Evolutionary conservation across 495 filamentous ascomycete genomes (phyloP), one percentile per base, ranked within the genome.

Genomic region (Aspergillus nidulans): DNA sequence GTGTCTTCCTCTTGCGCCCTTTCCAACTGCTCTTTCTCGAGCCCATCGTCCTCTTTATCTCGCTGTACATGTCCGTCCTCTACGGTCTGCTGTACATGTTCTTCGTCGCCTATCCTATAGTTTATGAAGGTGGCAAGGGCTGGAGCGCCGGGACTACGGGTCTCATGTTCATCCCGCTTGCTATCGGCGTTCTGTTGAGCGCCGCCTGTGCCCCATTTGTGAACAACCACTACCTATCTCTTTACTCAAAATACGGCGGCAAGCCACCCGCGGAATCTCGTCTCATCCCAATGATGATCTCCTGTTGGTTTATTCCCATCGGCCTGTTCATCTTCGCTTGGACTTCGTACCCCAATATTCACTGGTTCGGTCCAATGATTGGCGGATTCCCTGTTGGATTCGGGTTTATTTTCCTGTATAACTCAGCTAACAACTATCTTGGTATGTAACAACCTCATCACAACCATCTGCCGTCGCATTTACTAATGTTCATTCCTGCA

Each of bases 361-460:
- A 69, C 60, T 92, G 88, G 88, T 75, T 84, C 44, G 89, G 87
- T 0, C 87, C 88, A 2, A 75, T 77, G 2, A 74, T 94, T 12
- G 89, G 83, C 21, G 89, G 89, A 32, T 84, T 85, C 60, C 86
- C 88, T 7, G 81, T 92, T 49, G 89, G 88, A 6, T 91, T 92
- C 65, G 89, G 89, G 21, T 90, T 94, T 66, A 89, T 92, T 64
- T 90, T 91, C 72, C 71, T 92, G 20, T 92, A 92, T 71, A 92
- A 91, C 72, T 77, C 85, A 8, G 88, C 88, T 46, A 91, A 89
- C 71, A 91, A 92, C 73, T 91, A 91, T 65, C 72, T 82, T 24
- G 77, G 75, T 79, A 67, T 46, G 66, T 63, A 46, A 63, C 63
- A n/a, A 10, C 16, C 8, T 20, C 6, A 8, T 20, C 2, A n/a